These are phyloP conservation scores for Collybia mongolica DNA, from an alignment of 768 basidiomycete genomes.

Conservation along the genomic window DNA sequence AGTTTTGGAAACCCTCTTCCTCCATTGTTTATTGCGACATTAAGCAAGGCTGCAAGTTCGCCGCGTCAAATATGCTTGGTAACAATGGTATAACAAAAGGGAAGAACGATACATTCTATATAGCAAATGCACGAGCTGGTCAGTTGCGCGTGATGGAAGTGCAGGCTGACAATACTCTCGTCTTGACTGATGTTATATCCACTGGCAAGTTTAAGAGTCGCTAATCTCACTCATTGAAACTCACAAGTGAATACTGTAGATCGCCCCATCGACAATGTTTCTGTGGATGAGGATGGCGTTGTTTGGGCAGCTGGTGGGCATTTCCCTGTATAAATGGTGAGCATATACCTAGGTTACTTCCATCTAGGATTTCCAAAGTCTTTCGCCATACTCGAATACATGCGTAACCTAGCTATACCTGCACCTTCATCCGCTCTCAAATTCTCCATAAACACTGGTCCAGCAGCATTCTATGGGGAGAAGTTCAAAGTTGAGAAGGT, in stretches of 20 bases:
- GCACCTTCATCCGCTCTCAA: conserved; percentile 51
- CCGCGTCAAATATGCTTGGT: conserved; percentile 44
- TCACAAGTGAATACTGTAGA: conserved; percentile 33
- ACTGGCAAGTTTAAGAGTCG: conserved; percentile 38
- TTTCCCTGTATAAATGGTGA: not conserved
- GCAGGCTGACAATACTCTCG: conserved; percentile 57
- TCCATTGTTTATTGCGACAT: conserved; percentile 67
- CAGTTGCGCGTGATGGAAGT: conserved; percentile 52
- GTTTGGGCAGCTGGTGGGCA: conserved; percentile 61
- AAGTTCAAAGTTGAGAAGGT: conserved; percentile 63
- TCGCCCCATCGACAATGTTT: conserved; percentile 57
- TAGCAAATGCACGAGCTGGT: conserved; percentile 45
- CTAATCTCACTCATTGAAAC: not conserved
- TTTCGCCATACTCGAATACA: conserved; percentile 34
- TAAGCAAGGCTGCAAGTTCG: conserved; percentile 60
- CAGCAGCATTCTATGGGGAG: conserved; percentile 52
- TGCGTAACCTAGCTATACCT: conserved; percentile 36
- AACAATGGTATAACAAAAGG: conserved; percentile 65
- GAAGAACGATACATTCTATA: conserved; percentile 64
- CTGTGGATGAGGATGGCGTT: conserved; percentile 56
- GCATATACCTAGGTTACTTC: not conserved
- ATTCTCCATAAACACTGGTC: conserved; percentile 52
- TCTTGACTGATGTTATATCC: conserved; percentile 49
- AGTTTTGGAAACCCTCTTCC: conserved; percentile 31
- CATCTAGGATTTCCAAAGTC: conserved; percentile 41